Evolutionary conservation across 176 grass and related monocot genomes (phyloP).

Genomic region (Lolium rigidum): DNA sequence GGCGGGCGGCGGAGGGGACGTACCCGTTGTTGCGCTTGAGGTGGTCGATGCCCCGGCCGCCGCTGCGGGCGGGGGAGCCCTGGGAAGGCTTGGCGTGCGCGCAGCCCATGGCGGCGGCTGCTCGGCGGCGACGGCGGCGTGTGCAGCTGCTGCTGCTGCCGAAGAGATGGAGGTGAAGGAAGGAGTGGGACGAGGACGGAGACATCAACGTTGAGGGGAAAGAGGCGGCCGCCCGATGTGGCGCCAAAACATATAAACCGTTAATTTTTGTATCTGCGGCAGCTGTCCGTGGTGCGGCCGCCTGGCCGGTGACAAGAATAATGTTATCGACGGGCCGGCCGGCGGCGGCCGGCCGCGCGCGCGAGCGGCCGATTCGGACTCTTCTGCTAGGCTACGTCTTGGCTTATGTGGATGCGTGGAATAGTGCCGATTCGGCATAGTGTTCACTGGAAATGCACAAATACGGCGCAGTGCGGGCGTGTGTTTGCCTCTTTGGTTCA

Average conservation of each 20-base stretch:
- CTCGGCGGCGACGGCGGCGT: not conserved
- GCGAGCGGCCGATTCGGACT: too few relatives aligned
- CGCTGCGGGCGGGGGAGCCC: conserved; percentile 49
- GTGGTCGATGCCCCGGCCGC: conserved; percentile 45
- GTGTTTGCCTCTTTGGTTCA: too few relatives aligned
- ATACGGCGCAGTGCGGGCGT: too few relatives aligned
- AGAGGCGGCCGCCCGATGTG: not conserved
- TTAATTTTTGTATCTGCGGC: not conserved
- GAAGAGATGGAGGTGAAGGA: conserved; percentile 17
- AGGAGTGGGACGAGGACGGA: conserved; percentile 24
- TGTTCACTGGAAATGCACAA: too few relatives aligned
- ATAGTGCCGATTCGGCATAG: not conserved
- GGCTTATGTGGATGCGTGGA: not conserved
- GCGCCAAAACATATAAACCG: conserved; percentile 30
- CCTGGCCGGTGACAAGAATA: conserved; percentile 13
- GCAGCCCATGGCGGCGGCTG: conserved; percentile 53
- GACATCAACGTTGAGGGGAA: conserved; percentile 51
- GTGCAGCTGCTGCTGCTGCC: not conserved
- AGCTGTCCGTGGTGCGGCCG: not conserved
- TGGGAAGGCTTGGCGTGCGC: conserved; percentile 55
- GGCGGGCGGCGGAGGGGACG: not conserved
- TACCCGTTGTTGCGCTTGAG: conserved; percentile 41
- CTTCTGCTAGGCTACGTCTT: not conserved
- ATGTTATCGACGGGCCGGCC: conserved; percentile 17
- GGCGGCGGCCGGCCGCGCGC: not conserved